These are phyloP conservation scores for Aleurites moluccanus DNA, from an alignment of 441 rosid species.

Conservation along the genomic window DNA sequence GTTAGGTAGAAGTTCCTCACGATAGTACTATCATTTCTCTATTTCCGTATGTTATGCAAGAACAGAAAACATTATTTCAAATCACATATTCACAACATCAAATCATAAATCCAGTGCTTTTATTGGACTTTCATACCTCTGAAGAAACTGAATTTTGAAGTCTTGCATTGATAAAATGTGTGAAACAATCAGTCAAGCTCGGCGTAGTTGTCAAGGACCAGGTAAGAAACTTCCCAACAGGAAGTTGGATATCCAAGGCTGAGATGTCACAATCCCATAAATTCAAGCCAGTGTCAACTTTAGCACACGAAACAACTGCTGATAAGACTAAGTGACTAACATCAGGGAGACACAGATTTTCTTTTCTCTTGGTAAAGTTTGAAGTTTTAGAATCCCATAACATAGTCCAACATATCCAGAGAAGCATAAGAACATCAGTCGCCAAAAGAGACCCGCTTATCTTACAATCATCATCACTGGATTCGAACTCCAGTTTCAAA, in stretches of 20 bases:
- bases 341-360: slow-evolving; percentile 53
- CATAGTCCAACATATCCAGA: slow-evolving; percentile 82
- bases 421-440: slow-evolving; percentile 50
- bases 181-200: slow-evolving; percentile 53
- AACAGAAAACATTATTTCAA: not conserved
- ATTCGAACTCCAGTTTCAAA: slow-evolving; percentile 61
- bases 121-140: slow-evolving; percentile 40
- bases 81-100: not conserved
- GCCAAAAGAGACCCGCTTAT: slow-evolving; percentile 55
- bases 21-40: not conserved
- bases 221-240: slow-evolving; percentile 59
- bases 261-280: slow-evolving; percentile 55
- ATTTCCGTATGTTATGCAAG: not conserved
- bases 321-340: slow-evolving; percentile 57
- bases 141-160: slow-evolving; percentile 38
- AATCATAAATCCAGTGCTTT: slow-evolving; percentile 2
- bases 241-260: slow-evolving; percentile 53
- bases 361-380: slow-evolving; percentile 24
- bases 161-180: slow-evolving; percentile 52
- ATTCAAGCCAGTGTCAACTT: slow-evolving; percentile 45
- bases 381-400: slow-evolving; percentile 50
- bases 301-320: slow-evolving; percentile 60
- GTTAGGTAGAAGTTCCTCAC: not conserved
- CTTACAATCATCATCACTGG: slow-evolving; percentile 61
- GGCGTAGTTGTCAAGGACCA: slow-evolving; percentile 70